A percentile compares a stretch with the other conserved stretches of the same genome.
These are phyloP conservation scores for Penicillium crystallinum DNA, from an alignment of 495 filamentous ascomycete species.

Conservation along the genomic window DNA sequence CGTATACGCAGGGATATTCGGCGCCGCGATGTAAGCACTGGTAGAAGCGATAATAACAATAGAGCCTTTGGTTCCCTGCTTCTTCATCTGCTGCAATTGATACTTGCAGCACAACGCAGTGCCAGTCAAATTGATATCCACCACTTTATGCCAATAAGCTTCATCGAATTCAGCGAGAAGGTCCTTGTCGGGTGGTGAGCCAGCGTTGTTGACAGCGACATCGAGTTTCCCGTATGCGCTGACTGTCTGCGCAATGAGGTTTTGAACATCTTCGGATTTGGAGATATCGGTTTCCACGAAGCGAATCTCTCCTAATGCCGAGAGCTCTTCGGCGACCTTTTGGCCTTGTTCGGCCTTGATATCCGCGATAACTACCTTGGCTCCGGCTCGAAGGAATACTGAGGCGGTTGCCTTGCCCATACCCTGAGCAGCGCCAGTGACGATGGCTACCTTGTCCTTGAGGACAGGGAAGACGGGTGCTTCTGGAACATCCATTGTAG, in stretches of 20 bases:
- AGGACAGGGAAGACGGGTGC: not conserved
- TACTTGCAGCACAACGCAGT: not conserved
- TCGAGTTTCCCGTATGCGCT: not conserved
- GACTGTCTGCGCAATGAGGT: not conserved
- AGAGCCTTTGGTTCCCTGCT: not conserved
- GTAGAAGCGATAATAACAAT: not conserved
- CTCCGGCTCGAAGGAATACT: slow-evolving; percentile 38
- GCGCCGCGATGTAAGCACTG: not conserved
- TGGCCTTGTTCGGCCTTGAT: slow-evolving; percentile 22
- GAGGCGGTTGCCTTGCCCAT: slow-evolving; percentile 41
- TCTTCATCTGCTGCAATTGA: not conserved
- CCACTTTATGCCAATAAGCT: not conserved
- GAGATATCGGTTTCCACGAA: not conserved
- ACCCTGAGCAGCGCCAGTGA: slow-evolving; percentile 46
- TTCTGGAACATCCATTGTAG: not conserved
- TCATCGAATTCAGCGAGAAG: not conserved
- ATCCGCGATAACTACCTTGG: slow-evolving; percentile 44
- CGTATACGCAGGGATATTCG: not conserved
- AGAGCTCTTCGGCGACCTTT: not conserved
- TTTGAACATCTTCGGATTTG: not conserved
- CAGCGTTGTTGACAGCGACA: not conserved
- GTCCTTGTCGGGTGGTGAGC: not conserved
- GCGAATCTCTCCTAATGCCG: not conserved
- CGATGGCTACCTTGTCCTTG: slow-evolving; percentile 33
- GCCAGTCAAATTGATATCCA: not conserved